phyloP scores from a whole-genome alignment of 805 yeast genomes.

The Scheffersomyces ergatensis region DNA sequence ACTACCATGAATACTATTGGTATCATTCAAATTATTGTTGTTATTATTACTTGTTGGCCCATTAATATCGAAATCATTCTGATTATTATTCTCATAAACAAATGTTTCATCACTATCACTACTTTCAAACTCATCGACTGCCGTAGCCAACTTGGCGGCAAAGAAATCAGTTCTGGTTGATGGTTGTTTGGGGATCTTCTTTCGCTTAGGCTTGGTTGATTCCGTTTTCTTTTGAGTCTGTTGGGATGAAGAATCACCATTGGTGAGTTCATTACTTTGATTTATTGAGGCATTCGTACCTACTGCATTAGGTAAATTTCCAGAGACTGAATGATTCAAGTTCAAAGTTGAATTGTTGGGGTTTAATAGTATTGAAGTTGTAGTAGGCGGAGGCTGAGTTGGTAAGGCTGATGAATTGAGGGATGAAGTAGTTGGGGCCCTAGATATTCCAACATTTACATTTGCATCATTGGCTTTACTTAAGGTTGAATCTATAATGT shows the following conservation, averaged over 20 bases:
- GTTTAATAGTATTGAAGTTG: slow-evolving; percentile 3
- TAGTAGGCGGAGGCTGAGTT: neutral
- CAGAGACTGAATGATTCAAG: neutral
- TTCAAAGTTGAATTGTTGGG: slow-evolving; percentile 4
- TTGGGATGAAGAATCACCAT: neutral
- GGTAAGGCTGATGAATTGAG: neutral
- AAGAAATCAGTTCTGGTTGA: slow-evolving; percentile 87
- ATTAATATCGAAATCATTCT: slow-evolving; percentile 19
- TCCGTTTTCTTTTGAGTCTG: neutral
- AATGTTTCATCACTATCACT: slow-evolving; percentile 93
- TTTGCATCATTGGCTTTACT: neutral
- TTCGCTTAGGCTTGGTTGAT: slow-evolving; percentile 17
- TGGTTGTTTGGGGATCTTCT: slow-evolving; percentile 42
- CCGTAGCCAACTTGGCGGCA: slow-evolving; percentile 92
- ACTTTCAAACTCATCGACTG: slow-evolving; percentile 84
- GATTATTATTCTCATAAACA: slow-evolving; percentile 70
- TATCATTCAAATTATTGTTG: slow-evolving; percentile 10
- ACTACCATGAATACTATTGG: slow-evolving; percentile 9
- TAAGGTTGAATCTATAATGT: slow-evolving; percentile 3
- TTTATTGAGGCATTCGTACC: neutral
- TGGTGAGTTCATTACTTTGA: neutral
- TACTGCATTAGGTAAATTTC: neutral
- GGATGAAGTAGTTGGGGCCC: neutral
- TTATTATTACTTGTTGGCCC: too few species aligned
- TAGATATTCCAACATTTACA: neutral